Base-by-base conservation (phyloP, 1,284 basidiomycete genomes). In the Pyrrhoderma noxium region DNA sequence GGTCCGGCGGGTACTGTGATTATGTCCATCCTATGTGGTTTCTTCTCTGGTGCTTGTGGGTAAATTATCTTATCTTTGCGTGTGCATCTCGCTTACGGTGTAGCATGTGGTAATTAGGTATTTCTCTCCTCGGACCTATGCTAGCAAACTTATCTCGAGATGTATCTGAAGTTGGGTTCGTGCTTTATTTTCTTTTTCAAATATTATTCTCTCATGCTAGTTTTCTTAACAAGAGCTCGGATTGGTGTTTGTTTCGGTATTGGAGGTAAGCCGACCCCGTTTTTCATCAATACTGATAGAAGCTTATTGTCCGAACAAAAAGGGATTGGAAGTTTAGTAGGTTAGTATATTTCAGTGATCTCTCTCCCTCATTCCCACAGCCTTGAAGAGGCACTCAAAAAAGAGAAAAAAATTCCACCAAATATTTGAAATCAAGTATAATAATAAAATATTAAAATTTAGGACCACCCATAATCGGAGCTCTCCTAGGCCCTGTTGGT, bases 21-120 rank as follows among this genome's bases (percentile, higher is more conserved):
- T 19, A 75, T 79, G 42, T 70, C 71, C 4, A 56, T 74, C 35
- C 57, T 79, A 13, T 80, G 70, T 51, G 76, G 77, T 0, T 65
- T 77, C 49, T 77, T 78, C 56, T 71, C 69, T 8, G 77, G 76
- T 8, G 67, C 70, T 61, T 64, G 73, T 73, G 56, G 57, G 68
- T 62, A 14, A 7, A 16, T 37, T n/a, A 52, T 18, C 8, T n/a
- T 9, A 37, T 38, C 18, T 37, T n/a, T 36, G 3, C 8, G 8
- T 7, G 14, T 11, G n/a, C 8, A 14, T 36, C 23, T 25, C 42
- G 42, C 19, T 22, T 18, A n/a, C 42, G 14, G 19, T 31, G 11
- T 5, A 19, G 23, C 23, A 21, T 44, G 16, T n/a, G 23, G 23
- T n/a, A 22, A 18, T 14, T 9, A 52, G 50, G 43, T 25, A 40